Evolutionary conservation across 176 grass and related monocot species (phyloP).

Genomic region (Eragrostis nindensis): DNA sequence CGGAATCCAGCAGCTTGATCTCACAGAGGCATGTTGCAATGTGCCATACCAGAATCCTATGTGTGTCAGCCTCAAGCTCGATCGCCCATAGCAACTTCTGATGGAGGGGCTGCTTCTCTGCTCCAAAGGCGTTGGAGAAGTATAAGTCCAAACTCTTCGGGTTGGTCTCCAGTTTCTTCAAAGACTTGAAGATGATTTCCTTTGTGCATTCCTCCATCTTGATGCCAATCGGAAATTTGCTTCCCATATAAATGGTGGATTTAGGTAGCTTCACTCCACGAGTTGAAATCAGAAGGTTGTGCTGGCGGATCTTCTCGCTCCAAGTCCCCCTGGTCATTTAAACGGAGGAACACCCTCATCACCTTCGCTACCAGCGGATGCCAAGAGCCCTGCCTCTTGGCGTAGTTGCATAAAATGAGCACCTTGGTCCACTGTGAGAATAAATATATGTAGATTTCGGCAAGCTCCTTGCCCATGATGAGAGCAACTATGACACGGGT

Average conservation of each 20-base stretch:
- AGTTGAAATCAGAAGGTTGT: not conserved
- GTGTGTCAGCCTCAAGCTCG: not conserved
- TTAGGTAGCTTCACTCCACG: too few species aligned
- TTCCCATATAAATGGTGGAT: too few species aligned
- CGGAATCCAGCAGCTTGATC: not conserved
- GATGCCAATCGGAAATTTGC: not conserved
- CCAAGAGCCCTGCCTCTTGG: not conserved
- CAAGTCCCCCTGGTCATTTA: not conserved
- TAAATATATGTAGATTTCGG: too few species aligned
- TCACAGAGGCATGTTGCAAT: constrained; percentile 16
- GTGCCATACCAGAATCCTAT: constrained; percentile 38
- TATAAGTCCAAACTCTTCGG: not conserved
- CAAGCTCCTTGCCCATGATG: too few species aligned
- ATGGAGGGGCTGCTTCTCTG: too few species aligned
- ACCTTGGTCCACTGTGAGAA: too few species aligned
- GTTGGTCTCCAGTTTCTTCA: not conserved
- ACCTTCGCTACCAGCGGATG: fast-evolving
- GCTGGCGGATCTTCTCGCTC: not conserved
- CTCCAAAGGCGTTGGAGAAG: not conserved
- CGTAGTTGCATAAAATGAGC: not conserved
- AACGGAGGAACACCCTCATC: not conserved
- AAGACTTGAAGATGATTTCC: not conserved
- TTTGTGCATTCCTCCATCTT: not conserved
- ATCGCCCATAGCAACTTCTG: not conserved
- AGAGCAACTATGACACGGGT: too few species aligned